Evolutionary conservation across 768 basidiomycete genomes (phyloP), one percentile per base, ranked within the genome.

Genomic region (Vararia minispora): DNA sequence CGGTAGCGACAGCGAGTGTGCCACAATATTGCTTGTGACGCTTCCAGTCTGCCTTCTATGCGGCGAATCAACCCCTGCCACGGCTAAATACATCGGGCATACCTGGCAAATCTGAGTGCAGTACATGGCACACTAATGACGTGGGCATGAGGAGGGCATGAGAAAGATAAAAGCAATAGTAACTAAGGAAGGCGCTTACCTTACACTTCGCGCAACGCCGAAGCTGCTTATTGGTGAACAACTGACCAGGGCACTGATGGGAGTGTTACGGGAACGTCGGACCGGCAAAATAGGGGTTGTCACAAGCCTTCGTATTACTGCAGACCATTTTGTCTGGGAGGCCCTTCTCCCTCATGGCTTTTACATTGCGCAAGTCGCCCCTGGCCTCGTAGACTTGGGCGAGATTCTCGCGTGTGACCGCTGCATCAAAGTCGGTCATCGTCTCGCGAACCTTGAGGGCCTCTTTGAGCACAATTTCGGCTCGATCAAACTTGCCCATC

Each of bases 371-470:
- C 46, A 58, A 28, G 38, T 60, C 43, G 6, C 58, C 63, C 30
- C 48, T 48, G 26, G 53, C 49, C 44, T 66, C 66, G 23, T 58
- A 55, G 12, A 64, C 46, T 33, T 53, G 47, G 1, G 53, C 65
- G 11, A 64, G 50, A 39, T 62, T 64, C 42, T 66, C 63, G 13
- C 60, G 46, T 28, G 61, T 57, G 4, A 56, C 58, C 4, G 61
- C 62, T 2, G 53, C 56, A 42, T 65, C 63, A 20, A 58, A 52
- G 12, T 49, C 37, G 14, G 49, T 40, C 2, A 53, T 53, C 7
- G 13, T 22, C 20, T 27, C 45, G 37, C 62, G 50, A 12, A 64
- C 48, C 3, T 36, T 25, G 17, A 60, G 24, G 6, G 60, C 62
- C 39, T 57, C 53, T 20, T 47, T 48, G 10, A 65, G 49, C 37